Base-by-base conservation (phyloP, 768 basidiomycete species). In the Termitomyces sp. region DNA sequence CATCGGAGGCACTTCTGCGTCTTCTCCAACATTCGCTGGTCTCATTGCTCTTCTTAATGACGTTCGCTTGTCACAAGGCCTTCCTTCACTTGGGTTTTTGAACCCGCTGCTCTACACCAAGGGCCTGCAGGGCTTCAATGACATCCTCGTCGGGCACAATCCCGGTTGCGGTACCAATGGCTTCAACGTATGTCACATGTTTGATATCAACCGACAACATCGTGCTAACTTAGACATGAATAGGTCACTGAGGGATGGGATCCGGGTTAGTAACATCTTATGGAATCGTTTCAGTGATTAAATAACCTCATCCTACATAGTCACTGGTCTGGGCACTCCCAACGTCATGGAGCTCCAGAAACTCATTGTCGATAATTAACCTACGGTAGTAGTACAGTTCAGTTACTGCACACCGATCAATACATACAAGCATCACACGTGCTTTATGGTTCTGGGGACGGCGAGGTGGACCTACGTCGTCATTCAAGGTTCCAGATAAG, bases 31-130 rank as follows among this genome's bases (percentile, higher is more conserved):
- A 0, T 83, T 89, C 61, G 76, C 85, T 5, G 82, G 77, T 23
- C 76, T 89, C 51, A 74, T 89, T 5, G 76, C 85, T 1, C 77
- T 89, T 58, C 68, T 89, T 48, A 88, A 88, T 53, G 84, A 88
- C 53, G 82, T 76, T 5, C 77, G 84, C 16, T 62, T 87, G 32
- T 67, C 65, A 2, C 75, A 74, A 0, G 74, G 75, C 0, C 74
- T 74, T n/a, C 64, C 72, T 5, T 50, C 84, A 16, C 70, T 88
- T 1, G 87, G 85, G 5, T 87, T 87, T 73, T 72, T 89, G 62
- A 88, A 88, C 66, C 86, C 85, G 0, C 74, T 86, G 55, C 58
- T 88, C 8, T 88, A 88, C 63, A 69, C 70, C n/a, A 71, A 65
- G 46, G 75, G 71, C 1, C 57, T 69, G 18, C 55, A 57, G 7